These are phyloP conservation scores for Suillus alpinus DNA, from an alignment of 768 basidiomycete species.

Conservation along the genomic window DNA sequence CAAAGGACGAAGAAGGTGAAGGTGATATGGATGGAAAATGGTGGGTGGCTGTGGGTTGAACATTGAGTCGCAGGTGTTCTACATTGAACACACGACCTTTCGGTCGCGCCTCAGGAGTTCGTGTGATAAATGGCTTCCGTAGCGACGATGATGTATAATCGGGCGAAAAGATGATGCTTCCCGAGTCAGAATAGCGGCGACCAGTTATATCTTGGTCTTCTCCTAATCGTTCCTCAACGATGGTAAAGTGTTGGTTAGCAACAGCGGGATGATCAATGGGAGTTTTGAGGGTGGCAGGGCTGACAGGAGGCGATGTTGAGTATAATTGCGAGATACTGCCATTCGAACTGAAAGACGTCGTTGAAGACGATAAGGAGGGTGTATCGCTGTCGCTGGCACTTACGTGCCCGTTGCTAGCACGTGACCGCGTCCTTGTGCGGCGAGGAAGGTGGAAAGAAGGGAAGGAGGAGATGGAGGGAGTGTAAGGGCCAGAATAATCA, in stretches of 20 bases:
- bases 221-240: constrained; percentile 36
- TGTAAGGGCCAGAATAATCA: constrained; percentile 22
- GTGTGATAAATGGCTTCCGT: not conserved
- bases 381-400: constrained; percentile 41
- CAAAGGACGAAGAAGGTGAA: constrained; percentile 14
- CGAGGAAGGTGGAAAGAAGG: constrained; percentile 34
- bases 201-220: constrained; percentile 16
- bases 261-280: constrained; percentile 28
- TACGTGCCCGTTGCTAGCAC: constrained; percentile 24
- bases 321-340: constrained; percentile 27
- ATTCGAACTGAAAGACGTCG: constrained; percentile 35
- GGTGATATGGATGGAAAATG: constrained; percentile 15
- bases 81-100: constrained; percentile 24
- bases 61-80: constrained; percentile 29
- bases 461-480: constrained; percentile 17
- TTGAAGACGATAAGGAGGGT: constrained; percentile 47
- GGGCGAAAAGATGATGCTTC: constrained; percentile 22
- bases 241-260: constrained; percentile 26
- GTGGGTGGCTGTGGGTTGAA: constrained; percentile 16
- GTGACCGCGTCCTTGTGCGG: constrained; percentile 26
- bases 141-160: not conserved
- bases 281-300: constrained; percentile 30
- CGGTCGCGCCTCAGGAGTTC: constrained; percentile 3
- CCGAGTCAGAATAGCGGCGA: constrained; percentile 17
- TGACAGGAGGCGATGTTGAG: constrained; percentile 31